Evolutionary conservation across 2,329 filamentous ascomycete genomes (phyloP), one percentile per base, ranked within the genome.

Genomic region (Epichloe sylvatica): DNA sequence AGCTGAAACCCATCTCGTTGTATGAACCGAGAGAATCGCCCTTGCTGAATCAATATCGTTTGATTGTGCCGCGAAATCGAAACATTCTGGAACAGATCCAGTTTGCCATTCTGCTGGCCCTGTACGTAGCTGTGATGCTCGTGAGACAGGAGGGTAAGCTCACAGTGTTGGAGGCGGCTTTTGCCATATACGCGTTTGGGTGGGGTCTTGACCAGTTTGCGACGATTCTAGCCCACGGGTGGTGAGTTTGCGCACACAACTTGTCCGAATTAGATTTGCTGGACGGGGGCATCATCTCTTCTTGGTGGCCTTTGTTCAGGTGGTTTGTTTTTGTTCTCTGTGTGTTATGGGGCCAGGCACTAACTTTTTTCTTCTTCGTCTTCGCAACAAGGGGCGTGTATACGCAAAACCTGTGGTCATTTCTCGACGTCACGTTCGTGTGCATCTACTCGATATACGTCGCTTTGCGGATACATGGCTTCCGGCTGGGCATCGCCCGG

Each of bases 331-430:
- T 25, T 7, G n/a, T 25, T 7, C 7, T 6, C n/a, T 45, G 25
- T 30, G 25, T 46, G n/a, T n/a, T 11, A 6, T 12, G 12, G 9
- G 15, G 17, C 12, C 36, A 17, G 23, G 49, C 33, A 35, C 17
- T 6, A n/a, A 44, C 25, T 44, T 44, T 23, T 11, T 23, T n/a
- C n/a, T 30, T 9, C 8, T 30, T 11, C 3, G 9, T 4, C 35
- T 4, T 13, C 35, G 35, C 13, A 25, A 9, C 2, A 47, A 78
- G 85, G 85, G 78, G 80, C 51, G 86, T 92, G 1, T 90, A 92
- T 60, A 89, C 86, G 0, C 86, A 94, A 62, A 91, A 92, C 57
- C 69, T 94, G 3, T 94, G 87, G 87, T 88, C 86, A 0, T 92
- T 94, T 59, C 75, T 94, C 15, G 87, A 92, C 62, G 80, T 91